A percentile compares a stretch with the other conserved stretches of the same genome.
These are phyloP conservation scores for Neonectria neomacrospora DNA, from an alignment of 2,329 filamentous ascomycete species.

Conservation along the genomic window DNA sequence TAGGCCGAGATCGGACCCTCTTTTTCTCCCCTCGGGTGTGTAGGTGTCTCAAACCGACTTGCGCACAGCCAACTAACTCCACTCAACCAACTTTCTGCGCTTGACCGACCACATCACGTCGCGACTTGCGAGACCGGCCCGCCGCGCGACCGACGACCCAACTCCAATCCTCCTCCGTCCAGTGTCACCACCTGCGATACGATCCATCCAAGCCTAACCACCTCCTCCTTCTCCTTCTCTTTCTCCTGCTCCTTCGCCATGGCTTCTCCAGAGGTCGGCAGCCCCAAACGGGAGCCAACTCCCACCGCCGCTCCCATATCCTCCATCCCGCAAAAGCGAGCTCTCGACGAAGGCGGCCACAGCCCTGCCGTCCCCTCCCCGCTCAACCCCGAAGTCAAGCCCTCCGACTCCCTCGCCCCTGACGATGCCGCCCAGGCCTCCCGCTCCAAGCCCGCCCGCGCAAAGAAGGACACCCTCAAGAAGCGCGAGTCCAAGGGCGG, in stretches of 20 bases:
- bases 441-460: constrained; percentile 55
- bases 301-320: constrained; percentile 53
- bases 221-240: constrained; percentile 1
- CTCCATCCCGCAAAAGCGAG: constrained; percentile 71
- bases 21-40: constrained; percentile 29
- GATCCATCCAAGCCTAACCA: not conserved
- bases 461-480: constrained; percentile 75
- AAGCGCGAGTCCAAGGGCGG: constrained; percentile 72
- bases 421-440: constrained; percentile 58
- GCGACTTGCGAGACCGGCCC: constrained; percentile 10
- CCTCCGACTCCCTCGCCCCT: constrained; percentile 51
- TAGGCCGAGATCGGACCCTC: constrained; percentile 45
- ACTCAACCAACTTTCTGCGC: not conserved
- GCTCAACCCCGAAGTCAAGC: constrained; percentile 73
- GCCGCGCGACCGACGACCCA: constrained; percentile 12
- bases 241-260: constrained; percentile 38
- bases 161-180: constrained; percentile 3
- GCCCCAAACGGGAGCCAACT: constrained; percentile 55
- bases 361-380: constrained; percentile 78
- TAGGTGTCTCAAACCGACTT: too few species aligned
- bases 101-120: constrained; percentile 19
- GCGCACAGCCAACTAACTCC: too few species aligned
- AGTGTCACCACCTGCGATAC: constrained; percentile 1
- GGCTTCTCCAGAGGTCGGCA: constrained; percentile 50
- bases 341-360: constrained; percentile 75